Conservation (phyloP, 2,329 filamentous ascomycete genomes). For the Colletotrichum melonis region DNA sequence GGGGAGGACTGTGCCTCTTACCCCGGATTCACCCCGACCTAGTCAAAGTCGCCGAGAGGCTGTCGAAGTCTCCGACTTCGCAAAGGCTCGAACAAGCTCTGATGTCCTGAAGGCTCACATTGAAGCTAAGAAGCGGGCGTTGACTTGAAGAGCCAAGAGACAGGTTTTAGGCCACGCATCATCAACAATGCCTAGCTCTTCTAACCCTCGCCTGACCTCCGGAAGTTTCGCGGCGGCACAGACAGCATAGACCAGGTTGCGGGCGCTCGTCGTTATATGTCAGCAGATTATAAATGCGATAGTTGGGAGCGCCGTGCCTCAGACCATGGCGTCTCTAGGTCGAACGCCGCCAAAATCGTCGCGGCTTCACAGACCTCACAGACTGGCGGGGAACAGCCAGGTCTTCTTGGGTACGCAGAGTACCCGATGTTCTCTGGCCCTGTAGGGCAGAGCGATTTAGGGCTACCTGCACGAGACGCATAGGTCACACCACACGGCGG, state of each 20-base stretch:
- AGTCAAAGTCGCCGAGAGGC: conserved; percentile 16
- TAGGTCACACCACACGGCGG: conserved; percentile 19
- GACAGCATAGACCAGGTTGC: not conserved
- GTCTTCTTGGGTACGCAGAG: not conserved
- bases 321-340: not conserved
- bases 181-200: not conserved
- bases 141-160: not conserved
- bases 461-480: conserved; percentile 21
- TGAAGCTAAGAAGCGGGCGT: not conserved
- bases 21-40: conserved; percentile 12
- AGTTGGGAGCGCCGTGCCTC: not conserved
- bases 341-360: not conserved
- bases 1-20: conserved; percentile 9
- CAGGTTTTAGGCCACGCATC: not conserved
- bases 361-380: not conserved
- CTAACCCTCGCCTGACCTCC: not conserved
- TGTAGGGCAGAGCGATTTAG: conserved; percentile 14
- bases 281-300: conserved; percentile 27
- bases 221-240: not conserved
- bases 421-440: not conserved
- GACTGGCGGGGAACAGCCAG: not conserved
- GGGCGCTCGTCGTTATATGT: conserved; percentile 18
- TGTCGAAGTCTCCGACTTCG: conserved; percentile 11
- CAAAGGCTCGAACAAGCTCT: not conserved
- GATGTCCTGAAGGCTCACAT: not conserved